Base-by-base conservation (phyloP, 2,329 filamentous ascomycete genomes). In the Alternaria metachromatica region DNA sequence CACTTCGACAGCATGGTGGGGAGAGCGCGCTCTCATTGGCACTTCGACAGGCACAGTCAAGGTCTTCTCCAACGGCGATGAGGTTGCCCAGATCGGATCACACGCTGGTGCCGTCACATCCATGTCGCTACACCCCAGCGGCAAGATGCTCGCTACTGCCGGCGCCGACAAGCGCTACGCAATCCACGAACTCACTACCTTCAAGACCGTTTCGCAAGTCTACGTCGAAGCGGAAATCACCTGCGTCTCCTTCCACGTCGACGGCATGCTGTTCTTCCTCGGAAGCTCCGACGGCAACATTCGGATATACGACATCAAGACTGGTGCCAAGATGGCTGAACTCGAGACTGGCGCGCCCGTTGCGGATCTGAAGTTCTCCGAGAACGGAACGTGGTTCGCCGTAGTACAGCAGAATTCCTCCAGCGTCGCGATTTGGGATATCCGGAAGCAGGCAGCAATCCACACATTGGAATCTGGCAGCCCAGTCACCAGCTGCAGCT, bases 351-450 rank as follows among this genome's bases (percentile, higher is more conserved):
- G 80, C 23, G 88, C 89, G 0, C 89, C 94, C 0, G 87, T 97
- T 4, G 88, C 92, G 72, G 88, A 89, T 11, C 83, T 99, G 44
- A 86, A 87, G 62, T 99, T 99, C 82, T 97, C 94, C 0, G 96
- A 99, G 80, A 99, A 99, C 72, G 96, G 96, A 23, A 97, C 92
- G 73, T 98, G 94, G 93, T 90, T 99, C 68, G 95, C 95, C 2
- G 92, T 93, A 6, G 90, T 90, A 8, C 89, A 91, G 62, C 90
- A 93, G 79, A 90, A 89, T 28, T 92, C 94, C 68, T 92, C 89
- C 21, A 90, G 86, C 23, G 90, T 97, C 41, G 92, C 92, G 10
- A 89, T 98, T 58, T 98, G 96, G 85, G 95, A 98, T 80, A 86
- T 99, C 64, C 90, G 96, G 72, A 97, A 97, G 82, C 89, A 91